Percentiles rank a stretch among this genome's conserved stretches.
Conservation (phyloP, 148 eudicot genomes). For the Rhododendron henanense region DNA sequence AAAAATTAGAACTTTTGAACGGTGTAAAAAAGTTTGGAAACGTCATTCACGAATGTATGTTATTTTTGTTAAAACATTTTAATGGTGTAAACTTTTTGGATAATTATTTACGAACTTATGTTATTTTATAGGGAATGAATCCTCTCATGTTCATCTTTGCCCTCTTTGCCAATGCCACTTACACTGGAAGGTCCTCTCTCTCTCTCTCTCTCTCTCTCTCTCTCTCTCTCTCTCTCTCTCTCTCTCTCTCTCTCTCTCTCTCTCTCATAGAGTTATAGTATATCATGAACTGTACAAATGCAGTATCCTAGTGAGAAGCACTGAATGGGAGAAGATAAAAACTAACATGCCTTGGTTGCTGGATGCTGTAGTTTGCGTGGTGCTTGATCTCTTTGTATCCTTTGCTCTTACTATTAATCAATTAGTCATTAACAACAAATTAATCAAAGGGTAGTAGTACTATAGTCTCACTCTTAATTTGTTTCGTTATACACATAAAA, state of each 20-base stretch:
- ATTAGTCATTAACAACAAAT: background rate
- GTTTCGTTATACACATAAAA: background rate
- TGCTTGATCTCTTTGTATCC: slow-evolving; percentile 60
- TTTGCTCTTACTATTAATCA: slow-evolving; percentile 4
- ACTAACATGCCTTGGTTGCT: slow-evolving; percentile 58
- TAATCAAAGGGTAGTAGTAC: background rate
- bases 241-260: slow-evolving; percentile 7
- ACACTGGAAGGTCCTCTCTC: slow-evolving; percentile 40
- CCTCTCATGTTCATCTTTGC: slow-evolving; percentile 59
- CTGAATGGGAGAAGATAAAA: slow-evolving; percentile 41
- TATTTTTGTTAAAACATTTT: too few relatives aligned
- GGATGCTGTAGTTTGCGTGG: slow-evolving; percentile 52
- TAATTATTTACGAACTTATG: too few relatives aligned
- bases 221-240: background rate
- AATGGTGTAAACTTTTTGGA: too few relatives aligned
- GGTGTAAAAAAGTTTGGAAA: too few relatives aligned
- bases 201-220: background rate
- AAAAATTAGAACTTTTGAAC: too few relatives aligned
- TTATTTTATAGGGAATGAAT: slow-evolving; percentile 45
- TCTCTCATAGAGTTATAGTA: too few relatives aligned
- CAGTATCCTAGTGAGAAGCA: slow-evolving; percentile 47
- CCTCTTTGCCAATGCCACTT: slow-evolving; percentile 43
- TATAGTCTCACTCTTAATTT: background rate
- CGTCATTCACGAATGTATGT: too few relatives aligned
- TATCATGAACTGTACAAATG: too few relatives aligned